Percentiles rank a stretch among this genome's conserved stretches.
Evolutionary conservation across 768 basidiomycete species (phyloP).

Genomic region (Termitomyces bulborhizus): DNA sequence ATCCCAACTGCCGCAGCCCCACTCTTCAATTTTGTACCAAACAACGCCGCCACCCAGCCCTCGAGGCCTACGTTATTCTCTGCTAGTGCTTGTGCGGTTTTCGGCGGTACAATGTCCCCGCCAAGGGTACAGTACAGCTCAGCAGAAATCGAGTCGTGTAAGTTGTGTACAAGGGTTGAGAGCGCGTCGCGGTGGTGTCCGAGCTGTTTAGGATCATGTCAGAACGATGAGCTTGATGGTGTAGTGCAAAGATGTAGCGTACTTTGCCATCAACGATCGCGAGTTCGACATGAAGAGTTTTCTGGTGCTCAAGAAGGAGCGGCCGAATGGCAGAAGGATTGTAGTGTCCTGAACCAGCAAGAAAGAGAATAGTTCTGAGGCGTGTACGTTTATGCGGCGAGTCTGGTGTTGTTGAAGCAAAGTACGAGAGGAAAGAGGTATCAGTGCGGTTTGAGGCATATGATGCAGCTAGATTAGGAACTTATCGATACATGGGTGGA

Average conservation of each 20-base stretch:
- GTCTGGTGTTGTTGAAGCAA: slow-evolving; percentile 78
- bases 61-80: slow-evolving; percentile 39
- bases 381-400: slow-evolving; percentile 67
- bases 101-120: slow-evolving; percentile 65
- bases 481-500: not conserved
- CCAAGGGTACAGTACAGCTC: slow-evolving; percentile 83
- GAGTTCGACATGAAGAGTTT: slow-evolving; percentile 61
- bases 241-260: slow-evolving; percentile 1
- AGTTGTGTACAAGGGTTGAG: slow-evolving; percentile 54
- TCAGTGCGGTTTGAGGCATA: slow-evolving; percentile 27
- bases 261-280: slow-evolving; percentile 82
- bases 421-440: slow-evolving; percentile 62
- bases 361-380: slow-evolving; percentile 70
- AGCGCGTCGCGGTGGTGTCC: slow-evolving; percentile 61
- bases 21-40: slow-evolving; percentile 24
- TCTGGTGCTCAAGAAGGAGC: slow-evolving; percentile 39
- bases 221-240: not conserved
- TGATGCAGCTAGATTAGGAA: slow-evolving; percentile 29
- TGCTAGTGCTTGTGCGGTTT: slow-evolving; percentile 45
- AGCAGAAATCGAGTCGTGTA: slow-evolving; percentile 72
- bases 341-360: slow-evolving; percentile 72
- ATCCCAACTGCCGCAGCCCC: slow-evolving; percentile 12
- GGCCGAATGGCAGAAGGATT: slow-evolving; percentile 43
- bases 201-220: slow-evolving; percentile 21
- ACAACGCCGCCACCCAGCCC: slow-evolving; percentile 47